Evolutionary conservation across 2,329 filamentous ascomycete species (phyloP), one percentile per base, ranked within the genome.

Genomic region (Ophiostoma montium): DNA sequence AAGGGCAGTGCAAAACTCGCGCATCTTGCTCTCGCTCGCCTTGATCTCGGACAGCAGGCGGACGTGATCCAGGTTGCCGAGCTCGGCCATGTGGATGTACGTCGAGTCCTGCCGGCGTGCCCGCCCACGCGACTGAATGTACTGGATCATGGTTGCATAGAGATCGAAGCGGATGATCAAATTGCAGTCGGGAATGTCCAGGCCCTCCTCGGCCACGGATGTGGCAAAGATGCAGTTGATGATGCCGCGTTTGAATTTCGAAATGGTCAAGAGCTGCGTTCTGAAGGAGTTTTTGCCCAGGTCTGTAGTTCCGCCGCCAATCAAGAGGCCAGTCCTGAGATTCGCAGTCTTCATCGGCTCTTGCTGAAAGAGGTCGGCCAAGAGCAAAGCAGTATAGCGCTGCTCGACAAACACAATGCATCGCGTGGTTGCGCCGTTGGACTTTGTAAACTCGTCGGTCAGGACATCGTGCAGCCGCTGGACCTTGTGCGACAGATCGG

Each of bases 361-460:
- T 16, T 75, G 70, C 35, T 64, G 63, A 53, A 94, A 82, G 0
- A 94, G 67, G 39, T 83, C 78, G 1, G 75, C 68, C 1, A 98
- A 67, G 15, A 94, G 64, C 16, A 78, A 75, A 1, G 89, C 90
- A 0, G 87, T 90, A 54, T 84, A 78, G 36, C 88, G 74, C 60
- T 83, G 75, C 53, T 86, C 73, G 0, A 94, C 87, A 62, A 98
- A 96, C 0, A 96, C 76, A 49, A 98, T 94, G 59, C 87, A 94
- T 52, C 59, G 57, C 3, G 58, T 55, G 16, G 81, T 80, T 27
- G 73, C 69, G 7, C 78, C 70, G 1, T 70, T 71, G 3, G 69
- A 64, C 2, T 70, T 63, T 31, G 73, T 65, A 57, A 88, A 95
- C 46, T 82, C 73, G 8, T 76, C 63, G 3, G 63, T 60, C 1